Conservation (phyloP, 202 grass and related monocot species). For the Sporobolus alterniflorus region DNA sequence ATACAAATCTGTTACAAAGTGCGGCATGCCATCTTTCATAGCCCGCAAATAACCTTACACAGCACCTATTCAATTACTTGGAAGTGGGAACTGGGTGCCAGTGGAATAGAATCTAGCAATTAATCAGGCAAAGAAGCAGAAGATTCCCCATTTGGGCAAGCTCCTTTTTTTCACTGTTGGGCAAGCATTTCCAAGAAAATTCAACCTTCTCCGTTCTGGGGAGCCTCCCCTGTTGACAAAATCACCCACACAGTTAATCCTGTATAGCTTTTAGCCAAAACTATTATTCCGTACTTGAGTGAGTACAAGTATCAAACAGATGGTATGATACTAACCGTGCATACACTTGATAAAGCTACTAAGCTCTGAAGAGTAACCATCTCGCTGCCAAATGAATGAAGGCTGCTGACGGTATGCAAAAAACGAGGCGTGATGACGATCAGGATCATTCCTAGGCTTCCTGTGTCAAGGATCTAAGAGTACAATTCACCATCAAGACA, state of each 20-base stretch:
- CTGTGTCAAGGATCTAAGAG: constrained; percentile 63
- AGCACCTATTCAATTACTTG: too few species aligned
- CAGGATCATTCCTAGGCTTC: constrained; percentile 83
- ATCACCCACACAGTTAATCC: neutral
- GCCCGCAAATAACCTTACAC: too few species aligned
- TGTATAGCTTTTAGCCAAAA: neutral
- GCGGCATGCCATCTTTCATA: neutral
- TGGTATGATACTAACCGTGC: constrained; percentile 62
- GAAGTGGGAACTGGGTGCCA: too few species aligned
- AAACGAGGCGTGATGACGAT: constrained; percentile 67
- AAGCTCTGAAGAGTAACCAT: constrained; percentile 57
- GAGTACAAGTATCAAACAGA: neutral
- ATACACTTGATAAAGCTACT: constrained; percentile 81
- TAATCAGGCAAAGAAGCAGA: too few species aligned
- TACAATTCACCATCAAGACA: constrained; percentile 57
- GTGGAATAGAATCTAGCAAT: too few species aligned
- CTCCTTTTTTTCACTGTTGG: too few species aligned
- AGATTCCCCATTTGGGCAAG: too few species aligned
- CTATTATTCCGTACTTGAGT: neutral
- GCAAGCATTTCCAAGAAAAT: too few species aligned
- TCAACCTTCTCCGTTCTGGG: constrained; percentile 28
- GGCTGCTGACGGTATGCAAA: constrained; percentile 70
- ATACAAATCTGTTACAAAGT: neutral
- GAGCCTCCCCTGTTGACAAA: constrained; percentile 41
- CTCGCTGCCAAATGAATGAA: constrained; percentile 51